Conservation (phyloP, 495 filamentous ascomycete species). For the Aspergillus ellipticus region DNA sequence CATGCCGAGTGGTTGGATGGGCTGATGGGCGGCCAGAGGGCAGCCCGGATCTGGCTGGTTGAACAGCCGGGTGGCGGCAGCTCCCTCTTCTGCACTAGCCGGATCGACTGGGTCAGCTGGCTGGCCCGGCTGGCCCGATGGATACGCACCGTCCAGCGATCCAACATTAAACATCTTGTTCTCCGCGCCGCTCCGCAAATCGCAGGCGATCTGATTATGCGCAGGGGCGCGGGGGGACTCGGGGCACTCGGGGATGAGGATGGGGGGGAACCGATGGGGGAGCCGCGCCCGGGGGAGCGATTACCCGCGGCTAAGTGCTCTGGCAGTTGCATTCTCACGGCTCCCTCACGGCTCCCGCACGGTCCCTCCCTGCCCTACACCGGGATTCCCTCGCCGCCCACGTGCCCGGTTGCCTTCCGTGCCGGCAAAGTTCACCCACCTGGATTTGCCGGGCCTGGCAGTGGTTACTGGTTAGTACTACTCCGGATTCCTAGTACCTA, state of each 20-base stretch:
- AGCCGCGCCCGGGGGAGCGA: background rate
- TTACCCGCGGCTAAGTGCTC: slow-evolving; percentile 4
- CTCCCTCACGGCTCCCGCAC: too few relatives aligned
- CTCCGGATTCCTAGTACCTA: too few relatives aligned
- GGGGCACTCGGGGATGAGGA: too few relatives aligned
- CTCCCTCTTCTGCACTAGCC: background rate
- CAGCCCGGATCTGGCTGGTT: background rate
- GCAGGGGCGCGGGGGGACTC: background rate
- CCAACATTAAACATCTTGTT: too few relatives aligned
- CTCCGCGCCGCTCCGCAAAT: background rate
- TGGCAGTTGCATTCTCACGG: too few relatives aligned
- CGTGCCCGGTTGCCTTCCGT: background rate
- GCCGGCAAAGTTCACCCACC: background rate
- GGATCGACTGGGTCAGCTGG: background rate
- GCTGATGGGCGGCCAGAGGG: background rate
- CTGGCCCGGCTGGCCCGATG: too few relatives aligned
- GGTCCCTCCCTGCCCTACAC: background rate
- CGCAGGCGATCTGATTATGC: background rate
- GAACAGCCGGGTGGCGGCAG: slow-evolving; percentile 1
- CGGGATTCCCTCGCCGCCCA: too few relatives aligned
- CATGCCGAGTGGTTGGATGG: slow-evolving; percentile 17
- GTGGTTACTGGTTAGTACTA: too few relatives aligned
- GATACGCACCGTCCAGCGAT: background rate
- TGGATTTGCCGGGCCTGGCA: too few relatives aligned
- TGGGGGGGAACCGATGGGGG: background rate